These are phyloP conservation scores for Xylaria sp. DNA, from an alignment of 2,329 filamentous ascomycete species.

Conservation along the genomic window DNA sequence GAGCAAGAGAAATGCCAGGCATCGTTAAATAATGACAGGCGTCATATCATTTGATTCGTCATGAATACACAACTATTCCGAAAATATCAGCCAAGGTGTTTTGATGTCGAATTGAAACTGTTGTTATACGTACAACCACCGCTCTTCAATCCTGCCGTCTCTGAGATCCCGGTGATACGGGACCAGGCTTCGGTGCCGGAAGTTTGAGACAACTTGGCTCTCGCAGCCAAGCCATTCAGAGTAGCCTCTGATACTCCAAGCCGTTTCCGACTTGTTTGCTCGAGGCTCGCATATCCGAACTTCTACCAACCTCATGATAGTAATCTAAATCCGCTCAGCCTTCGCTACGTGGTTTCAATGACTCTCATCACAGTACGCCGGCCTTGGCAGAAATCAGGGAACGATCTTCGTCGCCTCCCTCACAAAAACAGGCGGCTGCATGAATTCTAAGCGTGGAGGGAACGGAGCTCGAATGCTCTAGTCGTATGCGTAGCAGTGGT, in stretches of 20 bases:
- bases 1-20: not conserved
- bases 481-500: too few relatives aligned
- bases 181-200: constrained; percentile 19
- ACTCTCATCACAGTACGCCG: not conserved
- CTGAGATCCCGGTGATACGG: constrained; percentile 28
- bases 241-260: constrained; percentile 41
- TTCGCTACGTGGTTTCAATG: constrained; percentile 38
- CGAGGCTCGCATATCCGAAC: constrained; percentile 14
- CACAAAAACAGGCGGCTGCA: not conserved
- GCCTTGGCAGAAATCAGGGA: constrained; percentile 17
- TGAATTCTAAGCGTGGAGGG: not conserved
- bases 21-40: not conserved
- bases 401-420: not conserved
- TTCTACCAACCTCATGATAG: not conserved
- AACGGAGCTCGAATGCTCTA: not conserved
- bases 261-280: constrained; percentile 35
- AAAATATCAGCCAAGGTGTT: not conserved
- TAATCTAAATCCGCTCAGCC: constrained; percentile 35
- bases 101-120: constrained; percentile 16
- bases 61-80: not conserved
- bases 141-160: not conserved
- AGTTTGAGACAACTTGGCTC: constrained; percentile 43
- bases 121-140: not conserved
- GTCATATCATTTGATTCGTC: constrained; percentile 8
- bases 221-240: constrained; percentile 42